Evolutionary conservation across 2,329 filamentous ascomycete species (phyloP), one percentile per base, ranked within the genome.

Genomic region (Fusarium caatingaense): DNA sequence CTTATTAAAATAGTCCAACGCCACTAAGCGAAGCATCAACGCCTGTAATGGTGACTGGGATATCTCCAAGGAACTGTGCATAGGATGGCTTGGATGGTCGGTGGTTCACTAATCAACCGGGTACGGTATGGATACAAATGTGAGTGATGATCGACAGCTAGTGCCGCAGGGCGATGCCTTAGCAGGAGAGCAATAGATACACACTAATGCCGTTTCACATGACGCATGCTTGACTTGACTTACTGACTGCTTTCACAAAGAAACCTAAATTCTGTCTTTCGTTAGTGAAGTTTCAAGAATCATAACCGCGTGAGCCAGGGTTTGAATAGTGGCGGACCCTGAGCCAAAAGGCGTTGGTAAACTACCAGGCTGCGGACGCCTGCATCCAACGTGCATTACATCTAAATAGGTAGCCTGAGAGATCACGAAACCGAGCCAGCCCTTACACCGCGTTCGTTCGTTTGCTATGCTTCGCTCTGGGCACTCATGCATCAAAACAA

Each of bases 121-220:
- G 12, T 30, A 30, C 28, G 7, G 34, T n/a, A 37, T 37, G 34
- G 34, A n/a, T 37, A 37, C 34, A 37, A 37, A 37, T 18, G 34
- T 10, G 34, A 37, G 18, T 25, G 27, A 72, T 69, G 71, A 73
- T 73, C 68, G 70, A 60, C 68, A 45, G 49, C 65, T 64, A 51
- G 59, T 55, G 45, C 62, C 42, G 57, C 20, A 18, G 63, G 32
- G 21, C 44, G 44, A 34, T 47, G 59, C 34, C 34, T 37, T 37
- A 37, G 34, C 34, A n/a, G 16, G 9, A n/a, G 16, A 37, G 34
- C 9, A 60, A 50, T 42, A 27, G 49, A 28, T 18, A 13, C 10
- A n/a, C 32, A 51, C 21, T 27, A 15, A 15, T n/a, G 18, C 23
- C 32, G 23, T 41, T 51, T n/a, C 34, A 30, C 57, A 23, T 37